Evolutionary conservation across 805 yeast species (phyloP).

Genomic region (Candida tammaniensis): DNA sequence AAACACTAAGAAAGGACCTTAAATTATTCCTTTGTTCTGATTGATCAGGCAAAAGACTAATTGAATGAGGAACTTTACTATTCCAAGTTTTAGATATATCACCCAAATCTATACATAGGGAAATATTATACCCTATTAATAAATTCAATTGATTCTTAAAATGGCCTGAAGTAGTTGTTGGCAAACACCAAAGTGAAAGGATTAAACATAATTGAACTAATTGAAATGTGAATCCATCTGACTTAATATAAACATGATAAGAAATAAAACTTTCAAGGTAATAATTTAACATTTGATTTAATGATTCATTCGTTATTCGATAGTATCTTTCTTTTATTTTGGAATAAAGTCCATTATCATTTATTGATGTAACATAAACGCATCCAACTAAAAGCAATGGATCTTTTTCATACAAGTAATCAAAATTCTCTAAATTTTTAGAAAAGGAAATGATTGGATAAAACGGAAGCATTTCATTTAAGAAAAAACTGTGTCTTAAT

Average conservation of each 20-base stretch:
- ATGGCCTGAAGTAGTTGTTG: slow-evolving; percentile 51
- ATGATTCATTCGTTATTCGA: slow-evolving; percentile 22
- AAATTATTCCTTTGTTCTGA: slow-evolving; percentile 26
- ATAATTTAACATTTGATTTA: slow-evolving; percentile 41
- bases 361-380: slow-evolving; percentile 46
- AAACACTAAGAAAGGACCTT: slow-evolving; percentile 46
- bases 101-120: slow-evolving; percentile 50
- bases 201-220: slow-evolving; percentile 43
- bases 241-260: slow-evolving; percentile 38
- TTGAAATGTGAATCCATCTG: slow-evolving; percentile 42
- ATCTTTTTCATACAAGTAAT: slow-evolving; percentile 37
- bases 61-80: background rate
- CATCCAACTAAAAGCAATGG: slow-evolving; percentile 44
- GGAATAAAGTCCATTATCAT: slow-evolving; percentile 27
- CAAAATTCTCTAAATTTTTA: slow-evolving; percentile 28
- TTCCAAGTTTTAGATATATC: slow-evolving; percentile 20
- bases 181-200: slow-evolving; percentile 51
- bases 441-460: slow-evolving; percentile 52
- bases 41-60: slow-evolving; percentile 21
- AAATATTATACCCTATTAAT: slow-evolving; percentile 42
- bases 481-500: slow-evolving; percentile 32
- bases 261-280: slow-evolving; percentile 47
- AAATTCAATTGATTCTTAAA: slow-evolving; percentile 51
- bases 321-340: slow-evolving; percentile 11
- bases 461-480: slow-evolving; percentile 37